These are phyloP conservation scores for Xylaria longipes DNA, from an alignment of 495 filamentous ascomycete species.

Conservation along the genomic window DNA sequence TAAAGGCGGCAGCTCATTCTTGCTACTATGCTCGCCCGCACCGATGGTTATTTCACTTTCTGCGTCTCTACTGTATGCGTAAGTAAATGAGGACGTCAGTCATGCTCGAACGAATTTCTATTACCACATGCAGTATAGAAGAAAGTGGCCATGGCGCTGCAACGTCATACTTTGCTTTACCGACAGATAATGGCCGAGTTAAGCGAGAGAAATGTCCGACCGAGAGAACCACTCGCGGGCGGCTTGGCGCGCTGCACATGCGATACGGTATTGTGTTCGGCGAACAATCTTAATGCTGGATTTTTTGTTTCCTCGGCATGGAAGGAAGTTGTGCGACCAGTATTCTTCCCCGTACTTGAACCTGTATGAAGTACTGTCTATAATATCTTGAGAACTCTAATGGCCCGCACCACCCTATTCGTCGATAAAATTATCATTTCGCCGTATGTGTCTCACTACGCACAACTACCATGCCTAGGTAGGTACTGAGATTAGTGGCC, in stretches of 20 bases:
- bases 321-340: background rate
- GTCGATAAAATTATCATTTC: too few relatives aligned
- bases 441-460: background rate
- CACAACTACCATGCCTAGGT: background rate
- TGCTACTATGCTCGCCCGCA: background rate
- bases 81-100: background rate
- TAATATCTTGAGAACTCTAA: too few relatives aligned
- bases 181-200: background rate
- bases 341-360: background rate
- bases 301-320: background rate
- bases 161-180: background rate
- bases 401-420: background rate
- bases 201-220: background rate
- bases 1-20: background rate
- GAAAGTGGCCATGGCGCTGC: background rate
- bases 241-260: background rate
- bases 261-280: background rate
- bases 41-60: background rate
- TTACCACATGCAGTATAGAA: background rate
- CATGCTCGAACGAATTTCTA: background rate
- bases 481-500: background rate
- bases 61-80: background rate
- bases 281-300: background rate
- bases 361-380: too few relatives aligned
- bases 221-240: background rate